A percentile compares a stretch with the other conserved stretches of the same genome.
These are phyloP conservation scores for Leccinum longicurvipes DNA, from an alignment of 768 basidiomycete species.

Conservation along the genomic window DNA sequence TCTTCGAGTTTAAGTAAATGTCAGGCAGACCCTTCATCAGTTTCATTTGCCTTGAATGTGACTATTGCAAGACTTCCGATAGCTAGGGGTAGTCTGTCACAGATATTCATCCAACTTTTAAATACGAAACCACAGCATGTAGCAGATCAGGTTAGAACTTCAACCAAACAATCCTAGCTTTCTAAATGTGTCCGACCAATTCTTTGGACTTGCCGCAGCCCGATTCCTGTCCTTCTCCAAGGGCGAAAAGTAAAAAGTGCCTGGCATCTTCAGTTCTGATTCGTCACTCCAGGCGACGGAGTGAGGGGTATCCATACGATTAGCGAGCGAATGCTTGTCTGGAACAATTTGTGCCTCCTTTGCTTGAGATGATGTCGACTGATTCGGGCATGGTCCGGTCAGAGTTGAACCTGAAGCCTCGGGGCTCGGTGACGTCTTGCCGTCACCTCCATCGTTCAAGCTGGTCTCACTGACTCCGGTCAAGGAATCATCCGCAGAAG, in stretches of 20 bases:
- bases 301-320: constrained; percentile 2
- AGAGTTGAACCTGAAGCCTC: not conserved
- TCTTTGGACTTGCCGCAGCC: constrained; percentile 1
- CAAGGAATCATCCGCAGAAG: constrained; percentile 18
- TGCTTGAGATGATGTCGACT: constrained; percentile 3
- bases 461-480: constrained; percentile 15
- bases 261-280: constrained; percentile 45
- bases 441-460: constrained; percentile 10
- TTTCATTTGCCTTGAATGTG: too few species aligned
- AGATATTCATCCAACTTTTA: not conserved
- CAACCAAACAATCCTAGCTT: constrained; percentile 28
- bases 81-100: not conserved
- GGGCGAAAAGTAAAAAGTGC: constrained; percentile 41
- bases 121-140: not conserved
- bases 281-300: constrained; percentile 24
- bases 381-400: not conserved
- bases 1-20: too few species aligned
- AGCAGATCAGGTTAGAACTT: not conserved
- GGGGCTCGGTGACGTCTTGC: not conserved
- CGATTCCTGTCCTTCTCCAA: constrained; percentile 1
- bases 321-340: not conserved
- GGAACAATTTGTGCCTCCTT: not conserved
- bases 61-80: too few species aligned
- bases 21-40: too few species aligned
- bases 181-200: constrained; percentile 19